Evolutionary conservation across 2,329 filamentous ascomycete genomes (phyloP), one percentile per base, ranked within the genome.

Genomic region (Ophiostoma sp.): DNA sequence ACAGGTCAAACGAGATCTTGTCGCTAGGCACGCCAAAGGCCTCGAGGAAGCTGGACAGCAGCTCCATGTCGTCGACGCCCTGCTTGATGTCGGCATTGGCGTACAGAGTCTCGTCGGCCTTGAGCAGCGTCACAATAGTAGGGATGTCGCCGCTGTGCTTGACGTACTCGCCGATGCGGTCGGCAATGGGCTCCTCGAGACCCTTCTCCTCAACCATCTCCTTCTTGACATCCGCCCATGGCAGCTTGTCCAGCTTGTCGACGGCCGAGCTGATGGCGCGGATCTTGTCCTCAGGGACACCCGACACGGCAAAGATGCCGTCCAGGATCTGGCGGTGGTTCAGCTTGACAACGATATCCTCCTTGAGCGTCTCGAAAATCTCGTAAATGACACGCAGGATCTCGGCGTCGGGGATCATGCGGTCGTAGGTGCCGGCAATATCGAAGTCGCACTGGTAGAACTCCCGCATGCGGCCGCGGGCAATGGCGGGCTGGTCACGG

Each of bases 381-480:
- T 97, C 93, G 75, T 87, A 89, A 67, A 92, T 87, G 74, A 97
- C 93, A 71, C 90, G 86, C 75, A 98, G 81, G 71, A 97, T 90
- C 81, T 97, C 94, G 52, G 93, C 91, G 77, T 97, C 94, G 70
- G 94, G 92, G 35, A 97, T 86, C 93, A 97, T 97, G 69, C 92
- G 81, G 78, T 97, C 94, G 81, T 93, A 96, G 60, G 82, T 83
- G 72, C 94, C 93, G 15, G 94, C 94, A 80, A 97, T 94, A 78
- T 97, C 94, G 77, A 97, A 96, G 81, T 98, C 94, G 82, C 94
- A 97, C 80, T 97, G 94, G 82, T 96, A 97, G 80, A 97, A 97
- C 81, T 97, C 94, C 77, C 94, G 87, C 90, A 97, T 95, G 69
- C 94, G 88, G 68, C 94, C 94, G 79, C 96, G 95, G 73, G 90